Conservation (phyloP, 2,329 filamentous ascomycete genomes). For the Penicillium sp. region DNA sequence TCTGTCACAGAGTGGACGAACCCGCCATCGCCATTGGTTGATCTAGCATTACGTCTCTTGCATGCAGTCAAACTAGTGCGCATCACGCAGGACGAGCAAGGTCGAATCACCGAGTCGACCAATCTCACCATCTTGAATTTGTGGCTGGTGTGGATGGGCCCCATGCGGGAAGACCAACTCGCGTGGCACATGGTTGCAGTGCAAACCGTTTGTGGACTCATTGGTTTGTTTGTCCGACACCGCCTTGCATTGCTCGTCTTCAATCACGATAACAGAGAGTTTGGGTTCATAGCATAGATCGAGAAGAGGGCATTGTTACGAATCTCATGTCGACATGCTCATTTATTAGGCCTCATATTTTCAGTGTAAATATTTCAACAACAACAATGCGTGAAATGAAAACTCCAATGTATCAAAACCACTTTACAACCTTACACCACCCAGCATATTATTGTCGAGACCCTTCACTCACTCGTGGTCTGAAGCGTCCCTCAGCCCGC, state of each 20-base stretch:
- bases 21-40: slow-evolving; percentile 68
- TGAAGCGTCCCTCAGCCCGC: slow-evolving; percentile 7
- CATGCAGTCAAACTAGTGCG: slow-evolving; percentile 67
- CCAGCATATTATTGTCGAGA: neutral
- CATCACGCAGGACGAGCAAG: slow-evolving; percentile 66
- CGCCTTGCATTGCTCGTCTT: slow-evolving; percentile 85
- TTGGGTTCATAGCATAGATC: slow-evolving; percentile 22
- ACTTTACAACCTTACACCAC: neutral
- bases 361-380: slow-evolving; percentile 14
- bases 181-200: slow-evolving; percentile 77
- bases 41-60: slow-evolving; percentile 66
- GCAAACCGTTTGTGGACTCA: slow-evolving; percentile 73
- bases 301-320: no score
- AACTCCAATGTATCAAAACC: neutral
- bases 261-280: slow-evolving; percentile 73
- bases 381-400: neutral
- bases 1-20: slow-evolving; percentile 76
- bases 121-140: slow-evolving; percentile 95
- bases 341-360: neutral
- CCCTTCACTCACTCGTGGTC: slow-evolving; percentile 1
- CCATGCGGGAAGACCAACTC: slow-evolving; percentile 81
- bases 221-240: slow-evolving; percentile 84
- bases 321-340: neutral
- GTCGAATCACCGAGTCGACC: slow-evolving; percentile 73
- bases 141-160: slow-evolving; percentile 94